These are phyloP conservation scores for Amanita thiersii DNA, from an alignment of 768 basidiomycete genomes.

Conservation along the genomic window DNA sequence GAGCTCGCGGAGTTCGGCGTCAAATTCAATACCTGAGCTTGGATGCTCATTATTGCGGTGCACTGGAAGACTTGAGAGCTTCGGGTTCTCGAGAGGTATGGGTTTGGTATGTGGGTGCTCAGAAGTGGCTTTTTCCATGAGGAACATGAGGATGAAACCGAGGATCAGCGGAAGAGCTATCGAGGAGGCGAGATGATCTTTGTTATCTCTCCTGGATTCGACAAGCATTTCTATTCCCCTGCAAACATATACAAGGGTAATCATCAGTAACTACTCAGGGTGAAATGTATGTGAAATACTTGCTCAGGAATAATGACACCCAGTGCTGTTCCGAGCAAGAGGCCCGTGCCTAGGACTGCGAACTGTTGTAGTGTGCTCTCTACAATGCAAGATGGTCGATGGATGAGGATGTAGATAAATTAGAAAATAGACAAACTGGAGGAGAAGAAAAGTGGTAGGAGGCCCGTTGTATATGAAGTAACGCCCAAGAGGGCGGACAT, in stretches of 20 bases:
- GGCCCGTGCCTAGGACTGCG: constrained; percentile 63
- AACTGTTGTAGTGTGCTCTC: constrained; percentile 34
- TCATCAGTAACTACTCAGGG: neutral
- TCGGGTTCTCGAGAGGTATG: constrained; percentile 10
- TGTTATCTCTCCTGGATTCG: constrained; percentile 21
- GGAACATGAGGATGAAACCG: constrained; percentile 59
- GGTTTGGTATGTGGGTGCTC: constrained; percentile 36
- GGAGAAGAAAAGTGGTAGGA: constrained; percentile 67
- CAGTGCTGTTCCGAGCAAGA: constrained; percentile 83
- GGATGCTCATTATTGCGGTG: constrained; percentile 8
- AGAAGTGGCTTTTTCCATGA: constrained; percentile 56
- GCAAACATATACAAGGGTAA: constrained; percentile 7
- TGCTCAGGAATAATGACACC: constrained; percentile 93
- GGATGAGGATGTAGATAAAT: constrained; percentile 10
- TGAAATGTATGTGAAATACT: constrained; percentile 23
- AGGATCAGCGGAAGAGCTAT: constrained; percentile 58
- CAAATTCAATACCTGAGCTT: constrained; percentile 39
- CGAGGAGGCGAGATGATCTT: constrained; percentile 36
- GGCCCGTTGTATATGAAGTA: constrained; percentile 61
- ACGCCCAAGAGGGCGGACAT: constrained; percentile 59
- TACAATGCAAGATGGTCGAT: constrained; percentile 11
- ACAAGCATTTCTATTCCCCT: constrained; percentile 69
- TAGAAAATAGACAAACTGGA: constrained; percentile 42
- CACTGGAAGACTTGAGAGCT: constrained; percentile 10
- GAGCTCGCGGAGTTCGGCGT: constrained; percentile 54